A percentile compares a stretch with the other conserved stretches of the same genome.
Evolutionary conservation across 805 yeast species (phyloP).

Genomic region (Metschnikowia aberdeeniae): DNA sequence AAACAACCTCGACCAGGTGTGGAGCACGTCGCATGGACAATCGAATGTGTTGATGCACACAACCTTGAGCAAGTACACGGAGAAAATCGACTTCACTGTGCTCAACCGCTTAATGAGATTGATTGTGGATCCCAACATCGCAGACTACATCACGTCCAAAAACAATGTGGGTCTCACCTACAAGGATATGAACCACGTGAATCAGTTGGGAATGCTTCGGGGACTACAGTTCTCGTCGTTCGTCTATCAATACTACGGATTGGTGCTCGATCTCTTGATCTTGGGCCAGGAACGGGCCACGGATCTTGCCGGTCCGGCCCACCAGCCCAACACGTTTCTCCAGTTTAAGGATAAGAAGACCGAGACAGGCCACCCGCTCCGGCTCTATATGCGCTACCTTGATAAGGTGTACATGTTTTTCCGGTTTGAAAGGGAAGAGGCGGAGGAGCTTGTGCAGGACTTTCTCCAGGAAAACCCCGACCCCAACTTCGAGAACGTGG

Average conservation of each 20-base stretch:
- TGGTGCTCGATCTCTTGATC: conserved; percentile 74
- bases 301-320: conserved; percentile 78
- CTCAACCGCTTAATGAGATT: conserved; percentile 76
- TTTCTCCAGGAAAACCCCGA: conserved; percentile 83
- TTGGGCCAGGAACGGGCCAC: conserved; percentile 84
- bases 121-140: conserved; percentile 83
- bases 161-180: conserved; percentile 77
- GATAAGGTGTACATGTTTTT: conserved; percentile 80
- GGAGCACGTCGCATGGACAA: conserved; percentile 76
- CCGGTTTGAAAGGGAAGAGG: conserved; percentile 68
- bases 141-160: conserved; percentile 91
- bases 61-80: conserved; percentile 62
- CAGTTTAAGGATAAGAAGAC: conserved; percentile 58
- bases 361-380: conserved; percentile 70
- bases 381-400: conserved; percentile 75
- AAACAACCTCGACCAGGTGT: conserved; percentile 69
- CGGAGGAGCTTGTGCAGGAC: conserved; percentile 70
- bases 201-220: conserved; percentile 80
- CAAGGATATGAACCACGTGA: conserved; percentile 93
- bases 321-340: conserved; percentile 69
- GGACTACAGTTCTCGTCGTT: conserved; percentile 91
- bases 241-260: conserved; percentile 84
- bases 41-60: conserved; percentile 84
- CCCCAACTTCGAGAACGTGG: conserved; percentile 81
- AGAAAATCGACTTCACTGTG: conserved; percentile 84